Percentiles rank a stretch among this genome's conserved stretches.
phyloP scores from a whole-genome alignment of 805 yeast genomes.

The Cyberlindnera mycetangii region DNA sequence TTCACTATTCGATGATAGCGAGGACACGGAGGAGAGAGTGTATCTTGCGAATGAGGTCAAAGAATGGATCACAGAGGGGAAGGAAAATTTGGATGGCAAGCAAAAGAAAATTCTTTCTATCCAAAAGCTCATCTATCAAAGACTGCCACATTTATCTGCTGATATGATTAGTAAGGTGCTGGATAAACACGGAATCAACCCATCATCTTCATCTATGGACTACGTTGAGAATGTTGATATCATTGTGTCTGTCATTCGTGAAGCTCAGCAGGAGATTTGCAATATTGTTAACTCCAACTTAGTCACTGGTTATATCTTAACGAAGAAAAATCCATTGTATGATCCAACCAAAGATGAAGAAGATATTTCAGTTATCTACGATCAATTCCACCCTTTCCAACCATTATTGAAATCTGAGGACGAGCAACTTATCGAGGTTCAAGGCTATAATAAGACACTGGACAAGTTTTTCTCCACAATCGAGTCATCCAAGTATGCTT shows the following conservation, averaged over 20 bases:
- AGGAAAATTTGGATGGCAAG: constrained; percentile 23
- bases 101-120: constrained; percentile 53
- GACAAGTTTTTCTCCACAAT: constrained; percentile 83
- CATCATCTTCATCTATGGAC: constrained; percentile 37
- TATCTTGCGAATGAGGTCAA: constrained; percentile 20
- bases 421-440: constrained; percentile 39
- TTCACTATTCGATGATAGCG: constrained; percentile 37
- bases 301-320: constrained; percentile 59
- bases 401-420: constrained; percentile 43
- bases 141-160: constrained; percentile 72
- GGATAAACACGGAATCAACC: constrained; percentile 42
- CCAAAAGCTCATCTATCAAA: constrained; percentile 65
- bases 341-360: constrained; percentile 38
- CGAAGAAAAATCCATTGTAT: constrained; percentile 54
- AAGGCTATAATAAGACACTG: constrained; percentile 76
- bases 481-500: constrained; percentile 75
- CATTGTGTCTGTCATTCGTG: constrained; percentile 43
- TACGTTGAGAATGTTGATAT: constrained; percentile 26
- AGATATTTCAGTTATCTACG: constrained; percentile 49
- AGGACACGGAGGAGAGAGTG: constrained; percentile 5
- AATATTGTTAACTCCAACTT: constrained; percentile 35
- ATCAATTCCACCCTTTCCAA: constrained; percentile 67
- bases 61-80: constrained; percentile 27
- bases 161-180: constrained; percentile 69
- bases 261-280: constrained; percentile 44